Evolutionary conservation across 352 stramenopile genomes (phyloP), one percentile per base, ranked within the genome.

Genomic region (Pythium guiyangense): DNA sequence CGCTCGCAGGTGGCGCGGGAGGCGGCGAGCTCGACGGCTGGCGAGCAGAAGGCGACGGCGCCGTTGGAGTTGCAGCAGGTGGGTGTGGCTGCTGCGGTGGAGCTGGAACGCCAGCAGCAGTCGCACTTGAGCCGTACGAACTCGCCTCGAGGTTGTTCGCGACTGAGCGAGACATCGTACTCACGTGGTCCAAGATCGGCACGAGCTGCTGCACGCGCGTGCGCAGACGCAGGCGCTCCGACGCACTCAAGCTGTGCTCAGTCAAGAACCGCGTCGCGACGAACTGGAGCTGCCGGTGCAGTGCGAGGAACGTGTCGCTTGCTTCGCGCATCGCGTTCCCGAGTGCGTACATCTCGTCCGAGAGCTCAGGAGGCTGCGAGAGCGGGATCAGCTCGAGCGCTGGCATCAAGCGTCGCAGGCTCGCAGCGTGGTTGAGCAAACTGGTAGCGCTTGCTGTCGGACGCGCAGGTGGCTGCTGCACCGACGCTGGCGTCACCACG

Each of bases 251-350:
- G 8, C 59, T 55, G 54, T 76, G 56, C 22, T 66, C 63, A 15
- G 52, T 46, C 26, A 74, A 43, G 42, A 74, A 64, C 8, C 63
- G 52, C 11, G 59, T 60, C 5, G 62, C 63, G 4, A 77, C 29
- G 34, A 70, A 70, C 46, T 69, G 59, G 14, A 77, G 51, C 44
- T 77, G 66, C 1, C 69, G 66, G 35, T 77, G 69, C 20, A 77
- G 48, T 20, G 66, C 69, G 29, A 77, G 48, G 47, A 73, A 74
- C 17, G 67, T 75, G 45, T 75, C 69, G 34, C 59, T 56, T 0
- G 57, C 69, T 45, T 75, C 63, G 8, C 60, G 58, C 6, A 74
- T 25, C 3, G 60, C 60, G 35, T 74, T 75, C 1, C 66, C 66
- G 15, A 72, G 44, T 12, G 47, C 49, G 47, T 70, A 77, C 63